Conservation (phyloP, 164 flowering plant species). For the Saururus chinensis region DNA sequence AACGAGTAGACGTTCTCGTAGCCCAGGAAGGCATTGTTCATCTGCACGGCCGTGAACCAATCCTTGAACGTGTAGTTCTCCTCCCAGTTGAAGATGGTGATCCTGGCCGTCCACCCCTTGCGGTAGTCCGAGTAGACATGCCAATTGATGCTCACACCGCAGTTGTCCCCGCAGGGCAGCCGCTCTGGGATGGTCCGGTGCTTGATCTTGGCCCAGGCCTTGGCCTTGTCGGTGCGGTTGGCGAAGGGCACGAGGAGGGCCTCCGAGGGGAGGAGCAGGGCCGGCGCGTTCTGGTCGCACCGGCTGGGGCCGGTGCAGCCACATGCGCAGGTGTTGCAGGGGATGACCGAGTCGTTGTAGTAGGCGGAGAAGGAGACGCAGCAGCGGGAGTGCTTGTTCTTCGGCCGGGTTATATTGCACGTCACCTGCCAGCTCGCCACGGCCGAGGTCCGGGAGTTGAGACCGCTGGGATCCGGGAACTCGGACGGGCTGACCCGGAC, state of each 20-base stretch:
- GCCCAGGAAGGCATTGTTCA: constrained; percentile 37
- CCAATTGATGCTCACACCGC: constrained; percentile 80
- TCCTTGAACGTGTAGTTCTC: constrained; percentile 29
- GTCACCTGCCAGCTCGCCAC: constrained; percentile 67
- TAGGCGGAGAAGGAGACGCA: constrained; percentile 76
- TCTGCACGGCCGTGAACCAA: constrained; percentile 56
- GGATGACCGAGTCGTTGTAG: constrained; percentile 65
- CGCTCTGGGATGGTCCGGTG: constrained; percentile 26
- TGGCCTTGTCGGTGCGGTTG: constrained; percentile 43
- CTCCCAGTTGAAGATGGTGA: constrained; percentile 80
- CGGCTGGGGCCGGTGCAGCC: constrained; percentile 32
- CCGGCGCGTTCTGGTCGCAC: constrained; percentile 27
- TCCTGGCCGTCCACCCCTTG: constrained; percentile 63
- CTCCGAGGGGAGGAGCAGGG: constrained; percentile 61
- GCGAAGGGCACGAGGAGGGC: constrained; percentile 64
- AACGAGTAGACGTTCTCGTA: constrained; percentile 64
- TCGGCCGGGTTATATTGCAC: constrained; percentile 64
- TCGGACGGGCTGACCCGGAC: constrained; percentile 39
- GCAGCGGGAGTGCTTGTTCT: constrained; percentile 28
- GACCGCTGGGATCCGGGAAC: constrained; percentile 51
- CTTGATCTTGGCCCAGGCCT: constrained; percentile 50
- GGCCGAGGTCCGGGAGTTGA: constrained; percentile 20
- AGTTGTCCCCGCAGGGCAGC: constrained; percentile 63
- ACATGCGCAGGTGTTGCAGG: constrained; percentile 77
- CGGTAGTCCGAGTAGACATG: constrained; percentile 48